phyloP scores from a whole-genome alignment of 2,329 filamentous ascomycete species.

The Pyrenophora tritici-repentis region DNA sequence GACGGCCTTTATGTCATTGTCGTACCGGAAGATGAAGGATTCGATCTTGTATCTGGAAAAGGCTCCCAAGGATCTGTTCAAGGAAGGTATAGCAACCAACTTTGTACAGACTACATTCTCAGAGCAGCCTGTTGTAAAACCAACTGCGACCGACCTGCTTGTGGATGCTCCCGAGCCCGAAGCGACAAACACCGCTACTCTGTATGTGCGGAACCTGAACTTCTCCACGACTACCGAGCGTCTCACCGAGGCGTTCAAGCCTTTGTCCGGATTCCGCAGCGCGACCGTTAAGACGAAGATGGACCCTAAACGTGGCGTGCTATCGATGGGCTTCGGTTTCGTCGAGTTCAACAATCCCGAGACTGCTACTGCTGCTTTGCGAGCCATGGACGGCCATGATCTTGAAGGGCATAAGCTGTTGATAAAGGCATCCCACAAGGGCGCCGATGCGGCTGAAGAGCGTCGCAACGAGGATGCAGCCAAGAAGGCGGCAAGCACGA shows the following conservation, averaged over 20 bases:
- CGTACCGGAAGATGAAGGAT: slow-evolving; percentile 89
- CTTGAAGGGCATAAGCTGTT: slow-evolving; percentile 87
- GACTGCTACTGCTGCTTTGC: slow-evolving; percentile 77
- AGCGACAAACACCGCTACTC: slow-evolving; percentile 70
- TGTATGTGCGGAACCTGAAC: slow-evolving; percentile 93
- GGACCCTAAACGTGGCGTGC: slow-evolving; percentile 86
- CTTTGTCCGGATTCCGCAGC: slow-evolving; percentile 85
- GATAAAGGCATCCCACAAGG: slow-evolving; percentile 86
- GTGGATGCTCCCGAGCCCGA: slow-evolving; percentile 61
- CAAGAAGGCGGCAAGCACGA: slow-evolving; percentile 82
- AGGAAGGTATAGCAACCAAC: slow-evolving; percentile 37
- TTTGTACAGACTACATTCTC: slow-evolving; percentile 39
- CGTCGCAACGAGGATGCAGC: slow-evolving; percentile 79
- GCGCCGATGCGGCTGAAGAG: slow-evolving; percentile 84
- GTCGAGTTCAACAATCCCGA: slow-evolving; percentile 81
- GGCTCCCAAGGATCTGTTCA: slow-evolving; percentile 82
- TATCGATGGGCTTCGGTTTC: slow-evolving; percentile 96
- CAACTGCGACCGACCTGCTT: slow-evolving; percentile 71
- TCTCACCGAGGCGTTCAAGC: slow-evolving; percentile 76
- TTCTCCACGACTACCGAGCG: slow-evolving; percentile 82
- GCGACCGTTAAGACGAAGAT: slow-evolving; percentile 91
- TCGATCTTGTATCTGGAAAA: slow-evolving; percentile 93
- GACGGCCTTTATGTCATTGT: slow-evolving; percentile 79
- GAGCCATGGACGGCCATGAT: slow-evolving; percentile 84
- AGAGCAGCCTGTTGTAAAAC: slow-evolving; percentile 53